Base-by-base conservation (phyloP, 2,329 filamentous ascomycete species). In the Botrytis fabae region DNA sequence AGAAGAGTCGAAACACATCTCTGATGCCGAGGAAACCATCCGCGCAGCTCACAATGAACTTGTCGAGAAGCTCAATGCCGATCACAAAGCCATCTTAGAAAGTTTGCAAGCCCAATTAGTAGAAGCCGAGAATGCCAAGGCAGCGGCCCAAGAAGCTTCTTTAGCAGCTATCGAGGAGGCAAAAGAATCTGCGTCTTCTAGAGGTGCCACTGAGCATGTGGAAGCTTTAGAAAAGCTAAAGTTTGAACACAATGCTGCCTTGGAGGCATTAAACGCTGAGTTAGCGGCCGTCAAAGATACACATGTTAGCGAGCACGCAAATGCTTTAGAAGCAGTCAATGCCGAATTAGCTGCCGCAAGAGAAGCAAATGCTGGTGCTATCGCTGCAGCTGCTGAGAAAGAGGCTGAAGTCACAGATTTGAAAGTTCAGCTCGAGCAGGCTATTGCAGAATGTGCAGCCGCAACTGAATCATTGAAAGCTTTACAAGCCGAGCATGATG, bases 261-360 rank as follows among this genome's bases (percentile, higher is more conserved):
- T 80, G 28, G 75, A 76, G 32, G 74, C 74, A 14, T 72, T 81
- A 18, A 78, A 78, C 35, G 80, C 82, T 18, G 84, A 86, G 72
- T 82, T 86, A n/a, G 78, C 85, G 35, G 82, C 81, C 69, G 82
- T 86, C 18, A 87, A 86, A 79, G 85, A 87, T 57, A 81, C 83
- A 8, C 84, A 85, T 14, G 83, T 74, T 38, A 70, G 74, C 44
- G 73, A 76, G 14, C 51, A 75, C 28, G 61, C 74, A 28, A 73
- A 76, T 20, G 77, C 74, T 28, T 66, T 80, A 38, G 75, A 75
- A 32, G 74, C 74, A 7, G 73, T 81, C 25, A 78, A 77, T 57
- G 80, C 82, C 18, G 85, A 86, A 72, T 82, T 86, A n/a, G 78
- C 85, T 40, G 82, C 81, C 70, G 82, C 86, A 16, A 87, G 86